Base-by-base conservation (phyloP, 768 basidiomycete species). In the Ephemerocybe angulata region DNA sequence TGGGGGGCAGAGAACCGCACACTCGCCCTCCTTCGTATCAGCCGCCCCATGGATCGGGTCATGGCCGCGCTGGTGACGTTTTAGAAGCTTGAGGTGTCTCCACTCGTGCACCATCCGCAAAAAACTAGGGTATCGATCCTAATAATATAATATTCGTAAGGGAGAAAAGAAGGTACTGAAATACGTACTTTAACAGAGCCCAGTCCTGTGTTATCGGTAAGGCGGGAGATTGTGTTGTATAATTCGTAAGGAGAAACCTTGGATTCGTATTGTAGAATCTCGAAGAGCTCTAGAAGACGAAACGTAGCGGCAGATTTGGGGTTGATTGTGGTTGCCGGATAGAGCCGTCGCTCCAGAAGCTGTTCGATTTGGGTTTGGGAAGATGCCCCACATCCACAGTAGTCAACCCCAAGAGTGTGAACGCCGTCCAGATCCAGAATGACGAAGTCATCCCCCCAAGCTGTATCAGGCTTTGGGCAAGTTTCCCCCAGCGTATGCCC, bases 401-500 rank as follows among this genome's bases (percentile, higher is more conserved):
- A 74, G 52, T 68, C 61, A 1, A 74, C 37, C 3, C 29, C 47
- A 15, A 75, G 62, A 1, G 51, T 11, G 44, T 72, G 72, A 10
- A 75, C 63, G 1, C 64, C 69, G 52, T 61, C 58, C 1, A 33
- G 41, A 50, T 69, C 58, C 27, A 74, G 58, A 17, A 75, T 54
- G 5, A 62, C 51, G 50, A 72, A 72, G 8, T 67, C 57, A n/a
- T 67, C 57, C 24, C 57, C 52, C 4, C 47, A 25, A 24, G 56
- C 37, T 1, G 31, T 22, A 24, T 47, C 25, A 4, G 66, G 58
- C 19, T 55, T 22, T 1, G 52, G 22, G 35, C 67, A 67, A 3
- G 6, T 27, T 2, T 56, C 35, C 2, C 58, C 58, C 10, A 44
- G 33, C 4, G 49, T 24, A 50, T 70, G 71, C 0, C 69, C 67